phyloP scores from a whole-genome alignment of 2,329 filamentous ascomycete species.

The Zymoseptoria ardabiliae region DNA sequence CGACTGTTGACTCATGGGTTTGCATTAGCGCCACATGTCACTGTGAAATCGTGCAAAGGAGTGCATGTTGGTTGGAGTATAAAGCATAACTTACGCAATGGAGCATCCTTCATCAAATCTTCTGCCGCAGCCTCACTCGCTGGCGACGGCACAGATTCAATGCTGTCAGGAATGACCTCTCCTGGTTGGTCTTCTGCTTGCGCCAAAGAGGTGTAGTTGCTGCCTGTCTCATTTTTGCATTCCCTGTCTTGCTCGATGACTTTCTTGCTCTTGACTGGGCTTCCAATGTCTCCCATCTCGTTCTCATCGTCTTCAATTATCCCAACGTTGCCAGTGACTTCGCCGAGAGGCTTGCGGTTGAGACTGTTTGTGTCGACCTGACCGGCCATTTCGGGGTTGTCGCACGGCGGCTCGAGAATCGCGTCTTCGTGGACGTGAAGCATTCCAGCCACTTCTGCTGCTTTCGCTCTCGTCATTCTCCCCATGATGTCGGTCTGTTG shows the following conservation, averaged over 20 bases:
- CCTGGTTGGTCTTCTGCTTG: slow-evolving; percentile 3
- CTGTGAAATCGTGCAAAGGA: slow-evolving; percentile 13
- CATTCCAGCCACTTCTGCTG: slow-evolving; percentile 33
- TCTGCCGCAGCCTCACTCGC: slow-evolving; percentile 14
- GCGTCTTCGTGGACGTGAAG: slow-evolving; percentile 32
- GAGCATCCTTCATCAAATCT: slow-evolving; percentile 13
- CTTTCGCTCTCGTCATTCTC: slow-evolving; percentile 39
- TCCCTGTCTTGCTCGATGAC: slow-evolving; percentile 1
- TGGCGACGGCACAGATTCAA: slow-evolving; percentile 12
- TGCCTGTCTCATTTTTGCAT: not conserved
- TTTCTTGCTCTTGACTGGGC: slow-evolving; percentile 25
- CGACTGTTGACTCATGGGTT: slow-evolving; percentile 13
- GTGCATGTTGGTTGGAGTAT: not conserved
- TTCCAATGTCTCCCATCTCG: slow-evolving; percentile 27
- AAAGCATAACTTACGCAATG: not conserved
- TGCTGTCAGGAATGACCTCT: slow-evolving; percentile 14
- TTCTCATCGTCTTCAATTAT: slow-evolving; percentile 26
- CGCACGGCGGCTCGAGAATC: slow-evolving; percentile 25
- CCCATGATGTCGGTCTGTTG: slow-evolving; percentile 9
- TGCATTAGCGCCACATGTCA: slow-evolving; percentile 18
- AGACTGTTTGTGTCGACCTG: slow-evolving; percentile 2
- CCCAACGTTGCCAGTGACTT: slow-evolving; percentile 33
- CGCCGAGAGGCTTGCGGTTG: slow-evolving; percentile 33
- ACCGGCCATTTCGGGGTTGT: slow-evolving; percentile 6
- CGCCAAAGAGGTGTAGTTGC: not conserved